Percentiles rank a stretch among this genome's conserved stretches.
These are phyloP conservation scores for Maudiozyma humilis DNA, from an alignment of 1,139 yeast species.

Conservation along the genomic window DNA sequence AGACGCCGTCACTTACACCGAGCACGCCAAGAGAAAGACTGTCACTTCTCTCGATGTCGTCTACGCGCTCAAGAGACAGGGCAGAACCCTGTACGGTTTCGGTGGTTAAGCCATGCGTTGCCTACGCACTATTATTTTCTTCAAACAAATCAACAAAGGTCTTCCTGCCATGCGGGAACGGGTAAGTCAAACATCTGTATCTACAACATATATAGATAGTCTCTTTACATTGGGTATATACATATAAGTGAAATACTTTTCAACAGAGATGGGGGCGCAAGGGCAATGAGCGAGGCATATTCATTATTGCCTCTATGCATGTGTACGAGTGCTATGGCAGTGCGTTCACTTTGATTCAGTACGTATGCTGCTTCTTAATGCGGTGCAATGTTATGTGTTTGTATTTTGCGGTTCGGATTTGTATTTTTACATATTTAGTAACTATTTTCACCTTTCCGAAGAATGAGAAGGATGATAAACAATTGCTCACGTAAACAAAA, in stretches of 20 bases:
- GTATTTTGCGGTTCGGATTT: no score
- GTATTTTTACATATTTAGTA: no score
- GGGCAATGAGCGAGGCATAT: no score
- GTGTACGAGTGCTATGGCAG: not conserved
- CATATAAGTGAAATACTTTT: not conserved
- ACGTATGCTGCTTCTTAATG: no score
- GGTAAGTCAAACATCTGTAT: not conserved
- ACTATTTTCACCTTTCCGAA: no score
- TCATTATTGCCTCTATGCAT: no score
- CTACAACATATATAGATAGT: constrained; percentile 3
- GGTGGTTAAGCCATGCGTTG: constrained; percentile 86
- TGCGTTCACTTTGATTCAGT: no score
- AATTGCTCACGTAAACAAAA: no score
- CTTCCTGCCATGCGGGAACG: not conserved
- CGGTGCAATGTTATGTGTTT: no score
- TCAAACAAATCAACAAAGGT: not conserved
- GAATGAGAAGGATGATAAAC: no score
- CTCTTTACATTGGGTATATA: constrained; percentile 3
- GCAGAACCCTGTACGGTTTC: constrained; percentile 99
- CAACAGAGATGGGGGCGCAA: no score
- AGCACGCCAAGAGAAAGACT: constrained; percentile 99
- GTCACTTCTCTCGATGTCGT: constrained; percentile 98
- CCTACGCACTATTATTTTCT: not conserved
- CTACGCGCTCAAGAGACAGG: constrained; percentile 99
- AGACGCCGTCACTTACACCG: constrained; percentile 98